Evolutionary conservation across 257 asterid genomes (phyloP).

Genomic region (Solanum virginianum): DNA sequence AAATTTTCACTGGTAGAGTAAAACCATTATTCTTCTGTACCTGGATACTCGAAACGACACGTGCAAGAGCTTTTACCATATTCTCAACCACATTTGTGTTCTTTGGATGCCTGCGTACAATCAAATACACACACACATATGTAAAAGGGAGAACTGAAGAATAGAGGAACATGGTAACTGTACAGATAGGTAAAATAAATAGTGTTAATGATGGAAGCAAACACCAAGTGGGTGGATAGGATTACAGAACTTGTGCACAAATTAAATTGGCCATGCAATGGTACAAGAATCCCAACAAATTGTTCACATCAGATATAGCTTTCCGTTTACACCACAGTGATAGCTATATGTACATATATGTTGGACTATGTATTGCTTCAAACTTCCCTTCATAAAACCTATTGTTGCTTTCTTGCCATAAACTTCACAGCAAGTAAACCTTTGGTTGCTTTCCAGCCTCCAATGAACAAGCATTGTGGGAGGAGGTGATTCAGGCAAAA

Average conservation of each 20-base stretch:
- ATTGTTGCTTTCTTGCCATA: not conserved
- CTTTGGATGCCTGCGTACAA: constrained; percentile 67
- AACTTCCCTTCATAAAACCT: not conserved
- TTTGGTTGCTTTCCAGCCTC: too few relatives aligned
- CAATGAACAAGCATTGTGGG: too few relatives aligned
- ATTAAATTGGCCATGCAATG: not conserved
- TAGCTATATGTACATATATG: not conserved
- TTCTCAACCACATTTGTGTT: constrained; percentile 89
- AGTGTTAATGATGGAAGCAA: not conserved
- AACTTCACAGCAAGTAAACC: not conserved
- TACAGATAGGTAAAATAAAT: not conserved
- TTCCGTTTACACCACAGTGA: not conserved
- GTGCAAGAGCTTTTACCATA: constrained; percentile 93
- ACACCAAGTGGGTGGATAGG: not conserved
- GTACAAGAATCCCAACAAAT: not conserved
- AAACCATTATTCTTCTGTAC: constrained; percentile 11
- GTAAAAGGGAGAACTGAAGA: not conserved
- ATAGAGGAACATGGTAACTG: not conserved
- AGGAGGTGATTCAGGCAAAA: too few relatives aligned
- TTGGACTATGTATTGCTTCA: not conserved
- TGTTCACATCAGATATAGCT: not conserved
- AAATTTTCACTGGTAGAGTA: not conserved
- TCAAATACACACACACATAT: not conserved
- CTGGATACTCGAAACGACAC: constrained; percentile 85
- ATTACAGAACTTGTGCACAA: not conserved